Evolutionary conservation across 2,329 filamentous ascomycete species (phyloP), one percentile per base, ranked within the genome.

Genomic region (Trichoderma guizhouense): DNA sequence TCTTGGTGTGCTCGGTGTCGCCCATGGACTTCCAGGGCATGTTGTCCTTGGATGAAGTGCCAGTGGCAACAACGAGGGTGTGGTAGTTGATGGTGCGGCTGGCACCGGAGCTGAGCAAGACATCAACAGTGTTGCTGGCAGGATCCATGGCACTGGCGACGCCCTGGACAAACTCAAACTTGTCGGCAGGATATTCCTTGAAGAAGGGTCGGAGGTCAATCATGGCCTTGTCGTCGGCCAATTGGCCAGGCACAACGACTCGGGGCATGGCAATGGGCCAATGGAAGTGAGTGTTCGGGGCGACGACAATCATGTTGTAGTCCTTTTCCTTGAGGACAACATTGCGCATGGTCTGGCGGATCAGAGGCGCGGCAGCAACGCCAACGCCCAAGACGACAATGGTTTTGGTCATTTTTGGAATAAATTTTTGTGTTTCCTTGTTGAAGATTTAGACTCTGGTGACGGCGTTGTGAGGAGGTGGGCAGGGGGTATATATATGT

Each of bases 41-140:
- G 72, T 77, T 79, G 5, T 81, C 83, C 26, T 76, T 79, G 36
- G 83, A 81, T 32, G 80, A 79, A 3, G 85, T 79, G 8, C 88
- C 88, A 3, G 88, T 90, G 11, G 87, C 87, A 57, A 90, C 79
- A 72, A 90, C 76, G 14, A 90, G 80, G 26, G 83, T 83, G 74
- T 88, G 83, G 75, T 90, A 90, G 24, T 73, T 72, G 69, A 88
- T 76, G 12, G 79, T 78, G 7, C 80, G 78, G n/a, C 75, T 74
- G 6, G 72, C 76, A 7, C 79, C 81, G 5, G 77, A 81, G 58
- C 78, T 79, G 36, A 80, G 77, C 26, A 79, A 74, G 15, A 88
- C 80, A 1, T 77, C 78, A 28, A 89, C 84, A 0, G 77, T 80
- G 73, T 85, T 86, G 60, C 73, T 73, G 3, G 78, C 78, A 0